A percentile compares a stretch with the other conserved stretches of the same genome.
These are phyloP conservation scores for Solanum lycopersicoides DNA, from an alignment of 257 asterid genomes.

Conservation along the genomic window DNA sequence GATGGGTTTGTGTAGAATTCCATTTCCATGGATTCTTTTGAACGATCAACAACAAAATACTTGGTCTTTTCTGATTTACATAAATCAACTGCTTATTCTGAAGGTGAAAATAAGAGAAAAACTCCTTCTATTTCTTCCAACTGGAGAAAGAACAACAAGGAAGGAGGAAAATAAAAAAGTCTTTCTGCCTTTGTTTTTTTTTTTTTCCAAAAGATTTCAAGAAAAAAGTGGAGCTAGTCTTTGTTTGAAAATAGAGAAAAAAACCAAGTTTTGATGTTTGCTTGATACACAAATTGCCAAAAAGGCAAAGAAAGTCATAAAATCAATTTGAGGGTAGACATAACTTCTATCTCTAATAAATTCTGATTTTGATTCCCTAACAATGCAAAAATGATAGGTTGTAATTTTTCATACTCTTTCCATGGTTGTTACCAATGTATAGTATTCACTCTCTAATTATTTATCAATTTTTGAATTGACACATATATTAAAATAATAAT, in stretches of 20 bases:
- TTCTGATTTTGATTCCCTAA: neutral
- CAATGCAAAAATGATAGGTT: neutral
- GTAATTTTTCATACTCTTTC: too few relatives aligned
- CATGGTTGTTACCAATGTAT: too few relatives aligned
- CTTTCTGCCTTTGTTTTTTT: neutral
- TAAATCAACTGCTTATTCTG: neutral
- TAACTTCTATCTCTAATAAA: too few relatives aligned
- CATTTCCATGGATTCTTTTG: slow-evolving; percentile 23
- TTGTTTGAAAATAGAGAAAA: too few relatives aligned
- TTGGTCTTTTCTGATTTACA: neutral
- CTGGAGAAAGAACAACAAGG: too few relatives aligned
- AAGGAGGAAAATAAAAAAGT: too few relatives aligned
- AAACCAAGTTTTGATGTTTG: neutral
- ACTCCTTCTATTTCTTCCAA: neutral
- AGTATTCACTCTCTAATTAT: too few relatives aligned
- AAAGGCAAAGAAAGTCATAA: neutral
- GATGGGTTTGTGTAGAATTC: slow-evolving; percentile 69
- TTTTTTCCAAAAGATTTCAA: neutral
- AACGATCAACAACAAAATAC: neutral
- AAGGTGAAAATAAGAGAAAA: neutral
- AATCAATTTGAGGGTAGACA: neutral
- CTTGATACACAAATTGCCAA: too few relatives aligned
- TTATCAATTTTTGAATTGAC: too few relatives aligned
- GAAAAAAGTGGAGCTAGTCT: neutral
- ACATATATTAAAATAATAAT: too few relatives aligned